Conservation (phyloP, 225 moss, liverwort and hornwort species). For the Antitrichia curtipendula region DNA sequence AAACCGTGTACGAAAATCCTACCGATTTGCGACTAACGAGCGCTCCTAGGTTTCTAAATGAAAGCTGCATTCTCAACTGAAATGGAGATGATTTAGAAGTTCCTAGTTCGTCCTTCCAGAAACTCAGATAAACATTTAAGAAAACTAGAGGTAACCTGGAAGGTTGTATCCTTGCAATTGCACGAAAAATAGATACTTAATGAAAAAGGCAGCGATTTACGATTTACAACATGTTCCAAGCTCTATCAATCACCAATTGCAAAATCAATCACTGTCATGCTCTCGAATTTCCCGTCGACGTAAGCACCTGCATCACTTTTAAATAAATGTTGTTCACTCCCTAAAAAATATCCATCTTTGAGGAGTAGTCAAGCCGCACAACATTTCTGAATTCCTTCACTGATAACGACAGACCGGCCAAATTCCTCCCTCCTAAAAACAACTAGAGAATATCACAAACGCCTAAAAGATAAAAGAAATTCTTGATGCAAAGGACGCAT, state of each 20-base stretch:
- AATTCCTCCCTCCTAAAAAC: background rate
- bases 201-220: background rate
- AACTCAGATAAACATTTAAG: background rate
- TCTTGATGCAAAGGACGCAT: background rate
- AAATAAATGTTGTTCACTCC: background rate
- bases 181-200: background rate
- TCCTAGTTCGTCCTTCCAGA: background rate
- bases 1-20: background rate
- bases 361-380: background rate
- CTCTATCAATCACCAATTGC: background rate
- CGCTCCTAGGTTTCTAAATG: background rate
- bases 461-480: background rate
- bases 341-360: background rate
- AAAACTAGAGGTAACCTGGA: background rate
- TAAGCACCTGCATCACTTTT: background rate
- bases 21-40: background rate
- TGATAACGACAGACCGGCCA: background rate
- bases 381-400: background rate
- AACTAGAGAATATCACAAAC: background rate
- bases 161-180: background rate
- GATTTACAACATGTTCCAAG: background rate
- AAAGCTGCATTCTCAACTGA: background rate
- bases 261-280: background rate
- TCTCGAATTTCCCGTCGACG: background rate
- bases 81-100: background rate